A percentile compares a stretch with the other conserved stretches of the same genome.
Evolutionary conservation across 306 rosid genomes (phyloP).

Genomic region (Vigna mungo): DNA sequence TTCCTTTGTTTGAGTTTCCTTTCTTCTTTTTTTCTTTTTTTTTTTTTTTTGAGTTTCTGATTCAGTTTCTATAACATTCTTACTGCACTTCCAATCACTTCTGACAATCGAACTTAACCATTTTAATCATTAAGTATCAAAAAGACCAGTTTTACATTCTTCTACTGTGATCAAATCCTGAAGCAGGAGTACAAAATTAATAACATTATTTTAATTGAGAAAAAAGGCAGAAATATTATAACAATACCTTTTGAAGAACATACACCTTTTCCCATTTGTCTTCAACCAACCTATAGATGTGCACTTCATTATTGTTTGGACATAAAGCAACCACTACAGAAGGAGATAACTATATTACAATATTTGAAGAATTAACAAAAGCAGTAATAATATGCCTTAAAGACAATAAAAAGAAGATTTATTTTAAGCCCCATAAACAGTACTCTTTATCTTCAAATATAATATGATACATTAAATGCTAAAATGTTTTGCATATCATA

Average conservation of each 20-base stretch:
- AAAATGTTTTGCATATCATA: not conserved
- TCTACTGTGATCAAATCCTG: constrained; percentile 14
- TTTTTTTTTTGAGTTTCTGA: too few relatives aligned
- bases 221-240: constrained; percentile 21
- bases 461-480: not conserved
- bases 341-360: constrained; percentile 24
- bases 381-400: constrained; percentile 16
- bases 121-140: not conserved
- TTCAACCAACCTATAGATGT: constrained; percentile 76
- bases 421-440: constrained; percentile 22
- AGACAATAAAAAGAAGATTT: constrained; percentile 14
- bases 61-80: too few relatives aligned
- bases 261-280: constrained; percentile 96
- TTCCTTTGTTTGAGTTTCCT: too few relatives aligned
- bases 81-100: not conserved
- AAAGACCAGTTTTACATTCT: constrained; percentile 18
- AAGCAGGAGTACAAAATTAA: not conserved
- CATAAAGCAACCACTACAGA: constrained; percentile 91
- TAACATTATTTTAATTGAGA: constrained; percentile 20
- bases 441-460: constrained; percentile 1
- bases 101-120: not conserved
- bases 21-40: too few relatives aligned
- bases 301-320: constrained; percentile 93
- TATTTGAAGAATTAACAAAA: constrained; percentile 22
- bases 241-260: constrained; percentile 88